phyloP scores from a whole-genome alignment of 2,329 filamentous ascomycete species.

The Waltergamsia citrina region DNA sequence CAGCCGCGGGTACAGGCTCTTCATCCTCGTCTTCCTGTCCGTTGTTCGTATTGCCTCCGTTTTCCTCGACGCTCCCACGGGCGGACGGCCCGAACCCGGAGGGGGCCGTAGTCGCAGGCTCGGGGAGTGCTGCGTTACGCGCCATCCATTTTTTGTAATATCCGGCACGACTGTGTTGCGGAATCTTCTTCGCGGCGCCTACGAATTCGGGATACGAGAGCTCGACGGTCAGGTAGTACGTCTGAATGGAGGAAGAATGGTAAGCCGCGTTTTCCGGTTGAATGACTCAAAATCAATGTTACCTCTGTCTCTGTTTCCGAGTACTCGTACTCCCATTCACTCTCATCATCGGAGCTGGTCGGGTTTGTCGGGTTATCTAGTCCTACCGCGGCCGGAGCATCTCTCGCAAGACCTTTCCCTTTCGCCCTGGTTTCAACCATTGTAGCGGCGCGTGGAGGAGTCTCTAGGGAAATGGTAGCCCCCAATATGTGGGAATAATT shows the following conservation, averaged over 20 bases:
- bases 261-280: no score
- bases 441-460: no score
- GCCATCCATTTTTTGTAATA: slow-evolving; percentile 28
- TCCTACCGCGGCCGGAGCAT: slow-evolving; percentile 7
- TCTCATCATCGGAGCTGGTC: slow-evolving; percentile 26
- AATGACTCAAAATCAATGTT: no score
- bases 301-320: slow-evolving; percentile 55
- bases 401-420: slow-evolving; percentile 15
- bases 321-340: slow-evolving; percentile 59
- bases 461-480: no score
- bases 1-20: slow-evolving; percentile 1
- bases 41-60: no score
- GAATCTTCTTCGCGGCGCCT: slow-evolving; percentile 27
- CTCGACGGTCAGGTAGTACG: slow-evolving; percentile 55
- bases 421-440: no score
- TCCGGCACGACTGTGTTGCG: slow-evolving; percentile 30
- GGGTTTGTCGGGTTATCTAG: not conserved
- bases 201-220: slow-evolving; percentile 52
- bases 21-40: slow-evolving; percentile 4
- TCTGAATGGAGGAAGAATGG: slow-evolving; percentile 27
- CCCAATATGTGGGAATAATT: no score
- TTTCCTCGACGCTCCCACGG: no score
- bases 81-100: no score
- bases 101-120: no score
- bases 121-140: no score